These are phyloP conservation scores for Jaapia argillacea DNA, from an alignment of 768 basidiomycete genomes.

Conservation along the genomic window DNA sequence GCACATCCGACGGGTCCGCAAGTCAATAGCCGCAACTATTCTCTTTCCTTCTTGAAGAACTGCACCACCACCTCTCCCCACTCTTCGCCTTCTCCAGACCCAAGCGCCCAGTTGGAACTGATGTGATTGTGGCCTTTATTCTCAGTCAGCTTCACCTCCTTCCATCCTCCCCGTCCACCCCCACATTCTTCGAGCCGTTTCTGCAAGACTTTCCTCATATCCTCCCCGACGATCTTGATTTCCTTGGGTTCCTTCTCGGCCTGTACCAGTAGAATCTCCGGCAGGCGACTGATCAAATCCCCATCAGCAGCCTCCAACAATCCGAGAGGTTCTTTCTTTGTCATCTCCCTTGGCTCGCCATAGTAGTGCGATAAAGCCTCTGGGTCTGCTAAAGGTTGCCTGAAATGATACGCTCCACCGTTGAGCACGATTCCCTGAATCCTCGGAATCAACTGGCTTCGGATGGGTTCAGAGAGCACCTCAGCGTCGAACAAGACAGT, in stretches of 20 bases:
- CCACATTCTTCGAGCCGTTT: constrained; percentile 16
- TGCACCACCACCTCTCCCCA: constrained; percentile 42
- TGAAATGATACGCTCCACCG: constrained; percentile 34
- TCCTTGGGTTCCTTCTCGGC: constrained; percentile 44
- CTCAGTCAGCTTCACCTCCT: constrained; percentile 24
- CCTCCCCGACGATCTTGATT: constrained; percentile 24
- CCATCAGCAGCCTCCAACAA: constrained; percentile 28
- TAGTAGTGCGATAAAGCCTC: constrained; percentile 27
- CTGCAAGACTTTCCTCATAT: constrained; percentile 30
- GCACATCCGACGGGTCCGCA: too few species aligned
- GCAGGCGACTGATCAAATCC: constrained; percentile 27
- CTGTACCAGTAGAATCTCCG: constrained; percentile 36
- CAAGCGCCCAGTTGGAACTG: constrained; percentile 38
- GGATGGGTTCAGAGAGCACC: constrained; percentile 20
- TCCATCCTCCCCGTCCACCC: constrained; percentile 4
- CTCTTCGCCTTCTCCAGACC: constrained; percentile 48
- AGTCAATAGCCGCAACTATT: too few species aligned
- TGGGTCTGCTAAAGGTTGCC: constrained; percentile 14
- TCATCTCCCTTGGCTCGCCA: constrained; percentile 25
- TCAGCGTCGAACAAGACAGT: constrained; percentile 31
- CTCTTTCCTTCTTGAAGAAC: constrained; percentile 18
- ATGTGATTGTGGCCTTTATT: constrained; percentile 51
- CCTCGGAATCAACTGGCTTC: constrained; percentile 15
- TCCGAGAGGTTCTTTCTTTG: constrained; percentile 28
- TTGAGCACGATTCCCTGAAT: constrained; percentile 37